Percentiles rank a stretch among this genome's conserved stretches.
phyloP scores from a whole-genome alignment of 1,284 basidiomycete species.

The Ceratorhiza oryzae-sativae region DNA sequence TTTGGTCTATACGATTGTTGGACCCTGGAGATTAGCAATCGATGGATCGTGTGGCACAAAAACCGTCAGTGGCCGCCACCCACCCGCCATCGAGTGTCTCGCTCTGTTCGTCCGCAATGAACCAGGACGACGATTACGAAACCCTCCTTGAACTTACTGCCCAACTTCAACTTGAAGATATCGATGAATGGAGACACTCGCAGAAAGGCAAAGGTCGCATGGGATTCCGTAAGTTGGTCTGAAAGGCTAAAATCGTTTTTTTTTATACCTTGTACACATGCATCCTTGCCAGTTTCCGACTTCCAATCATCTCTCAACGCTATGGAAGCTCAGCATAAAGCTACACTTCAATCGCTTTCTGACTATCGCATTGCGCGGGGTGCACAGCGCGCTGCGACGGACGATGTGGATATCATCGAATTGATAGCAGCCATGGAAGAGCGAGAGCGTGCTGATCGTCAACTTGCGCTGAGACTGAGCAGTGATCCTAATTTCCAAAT shows the following conservation, averaged over 20 bases:
- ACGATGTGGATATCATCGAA: constrained; percentile 4
- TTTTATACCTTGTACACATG: neutral
- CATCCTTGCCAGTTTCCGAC: neutral
- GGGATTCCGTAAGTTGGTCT: neutral
- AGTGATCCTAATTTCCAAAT: neutral
- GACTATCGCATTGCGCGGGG: constrained; percentile 6
- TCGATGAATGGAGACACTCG: constrained; percentile 4
- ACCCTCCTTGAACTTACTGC: constrained; percentile 19
- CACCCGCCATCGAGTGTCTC: too few species aligned
- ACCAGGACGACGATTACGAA: constrained; percentile 16
- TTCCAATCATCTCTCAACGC: neutral
- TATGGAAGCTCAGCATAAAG: neutral
- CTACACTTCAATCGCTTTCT: neutral
- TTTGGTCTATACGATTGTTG: neutral
- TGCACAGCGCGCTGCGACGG: neutral
- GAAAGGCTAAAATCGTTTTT: neutral
- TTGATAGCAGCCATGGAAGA: neutral
- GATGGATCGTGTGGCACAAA: neutral
- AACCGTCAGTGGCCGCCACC: too few species aligned
- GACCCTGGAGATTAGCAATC: constrained; percentile 2
- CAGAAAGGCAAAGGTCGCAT: constrained; percentile 7
- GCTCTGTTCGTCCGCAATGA: constrained; percentile 19
- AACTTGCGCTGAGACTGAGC: constrained; percentile 2
- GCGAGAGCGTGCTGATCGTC: constrained; percentile 5
- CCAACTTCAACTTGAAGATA: constrained; percentile 13